A percentile compares a stretch with the other conserved stretches of the same genome.
These are phyloP conservation scores for Kazachstania taianensis DNA, from an alignment of 805 yeast species.

Conservation along the genomic window DNA sequence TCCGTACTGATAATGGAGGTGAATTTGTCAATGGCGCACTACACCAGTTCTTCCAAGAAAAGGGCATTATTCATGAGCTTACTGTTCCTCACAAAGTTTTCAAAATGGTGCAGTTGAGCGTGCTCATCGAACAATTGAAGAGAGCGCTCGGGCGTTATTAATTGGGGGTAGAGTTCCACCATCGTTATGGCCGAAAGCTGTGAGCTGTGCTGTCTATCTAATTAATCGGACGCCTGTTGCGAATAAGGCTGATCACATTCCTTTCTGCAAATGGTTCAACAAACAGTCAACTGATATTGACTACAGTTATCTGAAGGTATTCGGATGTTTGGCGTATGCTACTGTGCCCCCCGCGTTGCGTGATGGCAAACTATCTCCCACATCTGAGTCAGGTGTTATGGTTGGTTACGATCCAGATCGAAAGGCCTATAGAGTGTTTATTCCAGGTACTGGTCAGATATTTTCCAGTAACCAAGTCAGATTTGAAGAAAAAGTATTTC, in stretches of 20 bases:
- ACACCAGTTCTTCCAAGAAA: not conserved
- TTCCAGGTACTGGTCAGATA: not conserved
- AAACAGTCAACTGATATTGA: not conserved
- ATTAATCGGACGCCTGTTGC: conserved; percentile 5
- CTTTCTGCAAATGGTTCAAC: conserved; percentile 10
- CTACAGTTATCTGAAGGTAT: conserved; percentile 1
- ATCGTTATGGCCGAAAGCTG: conserved; percentile 12
- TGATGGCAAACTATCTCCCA: conserved; percentile 1
- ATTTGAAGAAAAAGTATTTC: conserved; percentile 7
- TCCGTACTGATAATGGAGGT: conserved; percentile 8
- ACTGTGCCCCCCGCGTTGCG: conserved; percentile 2
- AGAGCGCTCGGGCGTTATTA: conserved; percentile 5
- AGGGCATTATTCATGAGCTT: conserved; percentile 9
- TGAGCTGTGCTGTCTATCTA: conserved; percentile 7
- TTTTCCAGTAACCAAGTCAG: conserved; percentile 4
- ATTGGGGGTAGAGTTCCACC: conserved; percentile 7
- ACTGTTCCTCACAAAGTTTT: conserved; percentile 8
- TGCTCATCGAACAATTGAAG: conserved; percentile 10
- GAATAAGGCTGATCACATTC: conserved; percentile 9
- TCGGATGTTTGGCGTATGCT: conserved; percentile 11
- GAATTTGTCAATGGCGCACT: conserved; percentile 5
- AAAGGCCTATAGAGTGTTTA: conserved; percentile 3
- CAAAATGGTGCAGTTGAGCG: conserved; percentile 14
- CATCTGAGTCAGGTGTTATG: conserved; percentile 2
- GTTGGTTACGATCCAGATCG: conserved; percentile 1